Conservation (phyloP, 2,329 filamentous ascomycete species). For the Fusarium caatingaense region DNA sequence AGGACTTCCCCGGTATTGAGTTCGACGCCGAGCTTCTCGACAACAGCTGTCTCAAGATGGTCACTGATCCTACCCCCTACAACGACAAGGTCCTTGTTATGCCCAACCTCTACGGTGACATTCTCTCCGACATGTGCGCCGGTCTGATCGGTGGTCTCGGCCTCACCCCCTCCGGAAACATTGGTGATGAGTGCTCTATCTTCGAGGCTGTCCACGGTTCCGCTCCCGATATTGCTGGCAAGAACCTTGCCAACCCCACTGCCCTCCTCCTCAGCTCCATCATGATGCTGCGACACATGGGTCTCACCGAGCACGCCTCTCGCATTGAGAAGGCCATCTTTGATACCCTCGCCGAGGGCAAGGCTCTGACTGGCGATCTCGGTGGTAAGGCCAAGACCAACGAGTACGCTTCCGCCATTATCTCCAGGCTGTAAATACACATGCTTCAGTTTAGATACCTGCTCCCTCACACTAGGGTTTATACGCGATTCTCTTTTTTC, state of each 20-base stretch:
- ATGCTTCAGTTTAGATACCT: conserved; percentile 44
- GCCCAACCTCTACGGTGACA: conserved; percentile 99
- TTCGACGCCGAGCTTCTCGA: conserved; percentile 98
- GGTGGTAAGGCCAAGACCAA: conserved; percentile 96
- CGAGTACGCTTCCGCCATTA: conserved; percentile 94
- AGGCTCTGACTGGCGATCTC: conserved; percentile 93
- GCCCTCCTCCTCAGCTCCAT: conserved; percentile 94
- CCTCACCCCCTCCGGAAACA: conserved; percentile 97
- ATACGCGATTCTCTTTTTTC: conserved; percentile 40
- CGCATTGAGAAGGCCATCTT: conserved; percentile 96
- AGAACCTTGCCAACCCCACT: conserved; percentile 96
- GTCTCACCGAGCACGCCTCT: conserved; percentile 82
- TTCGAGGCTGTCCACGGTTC: conserved; percentile 99
- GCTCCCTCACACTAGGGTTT: conserved; percentile 31
- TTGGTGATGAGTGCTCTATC: conserved; percentile 98
- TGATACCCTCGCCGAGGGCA: conserved; percentile 94
- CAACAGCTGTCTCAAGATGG: conserved; percentile 99
- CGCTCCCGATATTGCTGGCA: conserved; percentile 94
- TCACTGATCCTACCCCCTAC: conserved; percentile 94
- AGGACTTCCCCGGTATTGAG: conserved; percentile 95
- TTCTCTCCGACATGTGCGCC: conserved; percentile 99
- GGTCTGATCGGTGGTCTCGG: conserved; percentile 98
- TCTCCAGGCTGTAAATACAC: conserved; percentile 69
- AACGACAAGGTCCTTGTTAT: conserved; percentile 99
- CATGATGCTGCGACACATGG: conserved; percentile 99